phyloP scores from a whole-genome alignment of 257 asterid species.

The Parsonsia alboflavescens region DNA sequence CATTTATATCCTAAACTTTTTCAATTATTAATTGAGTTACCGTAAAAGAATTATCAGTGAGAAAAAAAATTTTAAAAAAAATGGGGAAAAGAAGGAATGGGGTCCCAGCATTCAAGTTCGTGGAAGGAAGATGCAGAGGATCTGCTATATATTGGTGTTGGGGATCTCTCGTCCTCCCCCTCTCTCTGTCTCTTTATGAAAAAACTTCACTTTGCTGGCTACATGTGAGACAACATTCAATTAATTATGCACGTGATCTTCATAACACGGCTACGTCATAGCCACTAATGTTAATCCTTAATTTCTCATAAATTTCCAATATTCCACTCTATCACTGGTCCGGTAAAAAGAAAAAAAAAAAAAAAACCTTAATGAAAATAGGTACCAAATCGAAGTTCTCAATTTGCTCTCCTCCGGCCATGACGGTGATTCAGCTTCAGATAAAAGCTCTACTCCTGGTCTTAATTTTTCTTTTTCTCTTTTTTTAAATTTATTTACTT shows the following conservation, averaged over 20 bases:
- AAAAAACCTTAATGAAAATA: no score
- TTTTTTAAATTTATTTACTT: no score
- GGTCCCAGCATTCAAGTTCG: slow-evolving; percentile 4
- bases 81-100: background rate
- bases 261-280: background rate
- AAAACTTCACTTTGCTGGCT: slow-evolving; percentile 6
- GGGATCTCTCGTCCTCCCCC: background rate
- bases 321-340: background rate
- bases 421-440: no score
- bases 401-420: no score
- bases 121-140: slow-evolving; percentile 5
- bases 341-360: no score
- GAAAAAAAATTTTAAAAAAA: no score
- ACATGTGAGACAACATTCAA: slow-evolving; percentile 7
- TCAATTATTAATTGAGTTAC: no score
- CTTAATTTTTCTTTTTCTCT: no score
- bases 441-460: no score
- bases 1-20: no score
- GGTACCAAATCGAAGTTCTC: no score
- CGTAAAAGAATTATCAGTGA: no score
- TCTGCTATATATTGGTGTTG: background rate
- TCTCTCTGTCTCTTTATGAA: background rate
- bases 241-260: slow-evolving; percentile 15
- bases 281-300: background rate
- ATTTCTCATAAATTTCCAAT: background rate